Evolutionary conservation across 768 basidiomycete genomes (phyloP).

Genomic region (Pulveroboletus sp.): DNA sequence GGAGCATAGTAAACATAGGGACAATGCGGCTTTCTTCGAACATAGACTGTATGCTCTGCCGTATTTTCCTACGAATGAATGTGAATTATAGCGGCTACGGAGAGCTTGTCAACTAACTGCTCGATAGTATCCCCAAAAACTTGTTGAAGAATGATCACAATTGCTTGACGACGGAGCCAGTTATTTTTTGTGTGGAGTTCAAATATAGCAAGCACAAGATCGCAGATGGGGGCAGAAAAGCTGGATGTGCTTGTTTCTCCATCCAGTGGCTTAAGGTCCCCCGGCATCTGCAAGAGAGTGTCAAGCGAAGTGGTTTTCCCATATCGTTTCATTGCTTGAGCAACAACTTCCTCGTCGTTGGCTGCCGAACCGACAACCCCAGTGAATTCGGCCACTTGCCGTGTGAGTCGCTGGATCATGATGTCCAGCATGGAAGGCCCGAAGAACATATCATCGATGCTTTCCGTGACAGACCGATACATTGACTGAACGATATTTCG

Average conservation of each 20-base stretch:
- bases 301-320: slow-evolving; percentile 65
- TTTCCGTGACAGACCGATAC: slow-evolving; percentile 88
- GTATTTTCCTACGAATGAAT: slow-evolving; percentile 62
- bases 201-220: slow-evolving; percentile 87
- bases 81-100: background rate
- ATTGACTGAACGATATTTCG: slow-evolving; percentile 79
- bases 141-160: slow-evolving; percentile 94
- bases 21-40: slow-evolving; percentile 69
- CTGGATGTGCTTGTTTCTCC: slow-evolving; percentile 86
- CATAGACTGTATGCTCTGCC: slow-evolving; percentile 64
- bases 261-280: slow-evolving; percentile 74
- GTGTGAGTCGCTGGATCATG: slow-evolving; percentile 84
- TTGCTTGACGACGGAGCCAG: slow-evolving; percentile 93
- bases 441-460: slow-evolving; percentile 96
- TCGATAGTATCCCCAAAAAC: slow-evolving; percentile 95
- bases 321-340: slow-evolving; percentile 68
- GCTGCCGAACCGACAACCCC: slow-evolving; percentile 76
- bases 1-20: slow-evolving; percentile 59
- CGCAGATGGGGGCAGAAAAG: slow-evolving; percentile 92
- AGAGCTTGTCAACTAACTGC: slow-evolving; percentile 48
- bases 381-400: slow-evolving; percentile 85
- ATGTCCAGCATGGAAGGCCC: slow-evolving; percentile 95
- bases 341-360: slow-evolving; percentile 80
- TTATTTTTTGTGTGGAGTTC: slow-evolving; percentile 95
- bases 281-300: slow-evolving; percentile 65